Evolutionary conservation across 2,329 filamentous ascomycete genomes (phyloP).

Genomic region (Arthroderma sp.): DNA sequence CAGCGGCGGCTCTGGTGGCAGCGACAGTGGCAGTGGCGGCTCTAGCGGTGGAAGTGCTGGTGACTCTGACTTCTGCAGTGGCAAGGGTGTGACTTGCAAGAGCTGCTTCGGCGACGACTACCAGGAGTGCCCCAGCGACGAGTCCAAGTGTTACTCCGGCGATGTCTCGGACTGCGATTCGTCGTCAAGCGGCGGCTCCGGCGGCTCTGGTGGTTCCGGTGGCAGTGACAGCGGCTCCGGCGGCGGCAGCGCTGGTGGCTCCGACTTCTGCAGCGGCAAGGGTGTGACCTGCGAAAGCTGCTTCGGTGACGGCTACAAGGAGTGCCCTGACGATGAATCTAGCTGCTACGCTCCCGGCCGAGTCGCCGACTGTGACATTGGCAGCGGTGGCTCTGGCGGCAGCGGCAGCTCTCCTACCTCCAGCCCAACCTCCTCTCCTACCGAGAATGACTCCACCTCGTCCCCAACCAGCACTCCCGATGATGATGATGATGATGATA

Average conservation of each 20-base stretch:
- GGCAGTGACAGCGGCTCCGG: not conserved
- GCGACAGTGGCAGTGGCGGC: not conserved
- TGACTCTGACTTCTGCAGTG: not conserved
- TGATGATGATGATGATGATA: too few relatives aligned
- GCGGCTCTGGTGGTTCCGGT: too few relatives aligned
- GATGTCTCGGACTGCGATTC: too few relatives aligned
- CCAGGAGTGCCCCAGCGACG: conserved; percentile 2
- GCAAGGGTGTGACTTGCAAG: not conserved
- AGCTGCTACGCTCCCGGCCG: conserved; percentile 1
- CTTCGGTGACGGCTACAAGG: conserved; percentile 2
- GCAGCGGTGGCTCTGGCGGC: not conserved
- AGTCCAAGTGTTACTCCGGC: conserved; percentile 1
- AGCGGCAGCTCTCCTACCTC: not conserved
- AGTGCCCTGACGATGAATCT: conserved; percentile 2
- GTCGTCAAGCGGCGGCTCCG: too few relatives aligned
- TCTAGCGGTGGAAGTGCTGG: not conserved
- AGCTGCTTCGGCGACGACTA: conserved; percentile 4
- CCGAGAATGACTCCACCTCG: too few relatives aligned
- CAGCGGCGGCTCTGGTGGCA: not conserved
- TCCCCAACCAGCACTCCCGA: too few relatives aligned
- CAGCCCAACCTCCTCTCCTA: not conserved
- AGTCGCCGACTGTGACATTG: not conserved
- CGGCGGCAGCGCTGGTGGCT: not conserved
- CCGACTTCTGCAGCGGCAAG: not conserved
- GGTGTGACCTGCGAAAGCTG: conserved; percentile 4